Conservation (phyloP, 164 flowering plant genomes). For the Taxillus chinensis region DNA sequence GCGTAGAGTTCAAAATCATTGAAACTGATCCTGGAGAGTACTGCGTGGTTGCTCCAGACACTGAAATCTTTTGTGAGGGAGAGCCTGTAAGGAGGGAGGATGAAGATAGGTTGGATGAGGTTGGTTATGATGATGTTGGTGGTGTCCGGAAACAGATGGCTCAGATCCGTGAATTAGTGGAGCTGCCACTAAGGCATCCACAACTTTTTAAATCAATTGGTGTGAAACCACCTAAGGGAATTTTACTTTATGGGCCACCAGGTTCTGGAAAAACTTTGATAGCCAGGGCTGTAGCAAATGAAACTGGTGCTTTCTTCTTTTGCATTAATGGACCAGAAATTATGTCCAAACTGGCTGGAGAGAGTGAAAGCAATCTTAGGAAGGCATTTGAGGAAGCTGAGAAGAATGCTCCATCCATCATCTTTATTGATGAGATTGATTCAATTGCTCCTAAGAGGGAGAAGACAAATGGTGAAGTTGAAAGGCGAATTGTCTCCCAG, state of each 20-base stretch:
- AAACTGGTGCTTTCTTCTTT: slow-evolving; percentile 20
- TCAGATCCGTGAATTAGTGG: slow-evolving; percentile 18
- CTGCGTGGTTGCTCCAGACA: slow-evolving; percentile 18
- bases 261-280: slow-evolving; percentile 17
- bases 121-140: slow-evolving; percentile 22
- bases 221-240: slow-evolving; percentile 20
- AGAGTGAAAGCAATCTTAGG: slow-evolving; percentile 22
- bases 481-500: slow-evolving; percentile 19
- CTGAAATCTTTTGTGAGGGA: slow-evolving; percentile 19
- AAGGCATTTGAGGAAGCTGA: slow-evolving; percentile 26
- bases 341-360: slow-evolving; percentile 16
- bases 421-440: slow-evolving; percentile 16
- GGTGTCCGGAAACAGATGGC: slow-evolving; percentile 21
- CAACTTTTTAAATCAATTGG: slow-evolving; percentile 17
- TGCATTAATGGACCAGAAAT: slow-evolving; percentile 15
- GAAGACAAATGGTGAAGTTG: slow-evolving; percentile 19
- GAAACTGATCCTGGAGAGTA: slow-evolving; percentile 21
- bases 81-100: slow-evolving; percentile 18
- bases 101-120: slow-evolving; percentile 14
- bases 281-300: slow-evolving; percentile 19
- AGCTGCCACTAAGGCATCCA: slow-evolving; percentile 19
- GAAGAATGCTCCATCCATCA: slow-evolving; percentile 18
- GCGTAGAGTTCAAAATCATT: slow-evolving; percentile 23
- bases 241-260: slow-evolving; percentile 19
- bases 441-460: slow-evolving; percentile 17